These are phyloP conservation scores for Fomitopsis schrenkii DNA, from an alignment of 1,284 basidiomycete species.

Conservation along the genomic window DNA sequence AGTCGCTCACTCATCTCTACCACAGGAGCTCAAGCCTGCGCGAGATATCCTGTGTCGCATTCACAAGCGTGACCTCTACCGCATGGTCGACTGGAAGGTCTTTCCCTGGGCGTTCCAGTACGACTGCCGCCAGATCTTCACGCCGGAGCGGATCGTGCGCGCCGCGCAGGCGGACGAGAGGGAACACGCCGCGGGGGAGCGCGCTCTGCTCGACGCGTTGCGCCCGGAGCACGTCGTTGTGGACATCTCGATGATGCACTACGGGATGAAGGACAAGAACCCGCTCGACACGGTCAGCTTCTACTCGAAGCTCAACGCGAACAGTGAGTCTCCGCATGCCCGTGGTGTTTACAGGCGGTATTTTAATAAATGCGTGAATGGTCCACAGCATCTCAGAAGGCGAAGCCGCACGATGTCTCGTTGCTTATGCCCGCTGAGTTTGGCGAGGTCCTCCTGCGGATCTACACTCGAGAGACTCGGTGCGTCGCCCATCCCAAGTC, in stretches of 20 bases:
- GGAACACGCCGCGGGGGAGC: conserved; percentile 18
- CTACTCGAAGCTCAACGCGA: conserved; percentile 63
- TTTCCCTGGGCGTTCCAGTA: conserved; percentile 45
- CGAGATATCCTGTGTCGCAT: conserved; percentile 60
- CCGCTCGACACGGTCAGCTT: conserved; percentile 67
- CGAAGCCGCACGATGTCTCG: conserved; percentile 56
- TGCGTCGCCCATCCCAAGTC: conserved; percentile 18
- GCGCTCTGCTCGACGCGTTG: conserved; percentile 33
- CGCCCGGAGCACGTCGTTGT: conserved; percentile 56
- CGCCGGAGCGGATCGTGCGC: conserved; percentile 50
- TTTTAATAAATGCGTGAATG: no score
- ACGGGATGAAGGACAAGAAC: conserved; percentile 68
- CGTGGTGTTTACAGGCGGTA: conserved; percentile 4
- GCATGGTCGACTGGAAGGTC: conserved; percentile 62
- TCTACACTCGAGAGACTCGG: conserved; percentile 62
- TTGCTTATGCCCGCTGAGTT: conserved; percentile 56
- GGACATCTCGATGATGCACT: conserved; percentile 58
- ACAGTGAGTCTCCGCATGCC: conserved; percentile 37
- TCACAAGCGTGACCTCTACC: conserved; percentile 60
- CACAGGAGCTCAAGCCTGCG: conserved; percentile 55
- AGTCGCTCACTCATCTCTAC: neutral
- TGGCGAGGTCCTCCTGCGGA: conserved; percentile 58
- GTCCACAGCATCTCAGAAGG: conserved; percentile 36
- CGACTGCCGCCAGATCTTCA: conserved; percentile 42
- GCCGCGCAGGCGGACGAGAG: conserved; percentile 34